Conservation (phyloP, 805 yeast species). For the Saccharomycopsis sp. region DNA sequence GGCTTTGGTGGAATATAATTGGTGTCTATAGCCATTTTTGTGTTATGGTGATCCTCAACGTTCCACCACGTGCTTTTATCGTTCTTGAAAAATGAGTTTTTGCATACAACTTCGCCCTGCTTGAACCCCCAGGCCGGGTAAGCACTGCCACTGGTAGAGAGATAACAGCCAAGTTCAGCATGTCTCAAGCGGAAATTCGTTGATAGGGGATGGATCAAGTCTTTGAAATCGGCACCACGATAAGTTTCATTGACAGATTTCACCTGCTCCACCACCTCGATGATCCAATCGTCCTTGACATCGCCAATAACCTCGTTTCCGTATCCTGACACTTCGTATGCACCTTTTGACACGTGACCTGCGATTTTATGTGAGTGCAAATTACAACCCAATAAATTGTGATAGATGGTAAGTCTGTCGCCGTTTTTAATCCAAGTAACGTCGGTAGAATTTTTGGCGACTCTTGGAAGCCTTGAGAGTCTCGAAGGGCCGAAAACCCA, state of each 20-base stretch:
- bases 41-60: slow-evolving; percentile 61
- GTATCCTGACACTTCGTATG: slow-evolving; percentile 84
- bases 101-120: slow-evolving; percentile 77
- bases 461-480: slow-evolving; percentile 5
- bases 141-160: slow-evolving; percentile 64
- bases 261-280: slow-evolving; percentile 68
- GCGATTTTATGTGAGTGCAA: slow-evolving; percentile 76
- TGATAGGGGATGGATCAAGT: slow-evolving; percentile 65
- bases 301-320: slow-evolving; percentile 72
- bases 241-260: slow-evolving; percentile 28
- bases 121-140: slow-evolving; percentile 82
- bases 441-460: slow-evolving; percentile 18
- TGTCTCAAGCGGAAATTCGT: slow-evolving; percentile 65
- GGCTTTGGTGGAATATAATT: slow-evolving; percentile 40
- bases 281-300: slow-evolving; percentile 80
- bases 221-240: slow-evolving; percentile 41
- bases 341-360: slow-evolving; percentile 62
- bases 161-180: slow-evolving; percentile 60
- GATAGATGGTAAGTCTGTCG: slow-evolving; percentile 64
- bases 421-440: slow-evolving; percentile 47
- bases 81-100: slow-evolving; percentile 39
- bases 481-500: slow-evolving; percentile 54
- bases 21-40: slow-evolving; percentile 33
- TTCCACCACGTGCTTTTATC: slow-evolving; percentile 80
- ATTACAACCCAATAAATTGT: slow-evolving; percentile 62